Percentiles rank a stretch among this genome's conserved stretches.
Conservation (phyloP, 2,329 filamentous ascomycete species). For the Phialocephala subalpina region DNA sequence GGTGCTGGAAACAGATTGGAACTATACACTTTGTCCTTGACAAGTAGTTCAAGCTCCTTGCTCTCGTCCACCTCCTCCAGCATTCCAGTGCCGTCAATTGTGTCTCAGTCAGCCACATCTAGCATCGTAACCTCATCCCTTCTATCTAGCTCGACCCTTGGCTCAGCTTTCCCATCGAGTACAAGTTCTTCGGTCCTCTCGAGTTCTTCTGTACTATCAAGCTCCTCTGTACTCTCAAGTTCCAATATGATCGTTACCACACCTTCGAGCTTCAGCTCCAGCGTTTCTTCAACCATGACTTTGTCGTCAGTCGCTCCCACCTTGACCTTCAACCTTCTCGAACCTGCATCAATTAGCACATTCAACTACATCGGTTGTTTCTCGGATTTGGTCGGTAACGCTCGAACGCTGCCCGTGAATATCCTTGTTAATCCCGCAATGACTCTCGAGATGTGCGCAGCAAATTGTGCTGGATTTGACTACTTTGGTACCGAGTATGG, state of each 20-base stretch:
- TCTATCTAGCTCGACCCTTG: not conserved
- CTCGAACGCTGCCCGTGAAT: not conserved
- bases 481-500: slow-evolving; percentile 9
- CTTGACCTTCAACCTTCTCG: not conserved
- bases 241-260: not conserved
- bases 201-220: slow-evolving; percentile 3
- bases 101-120: not conserved
- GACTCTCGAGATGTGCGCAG: slow-evolving; percentile 8
- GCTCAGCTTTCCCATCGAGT: not conserved
- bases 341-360: not conserved
- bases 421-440: not conserved
- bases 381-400: not conserved
- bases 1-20: slow-evolving; percentile 33
- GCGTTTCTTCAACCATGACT: slow-evolving; percentile 1
- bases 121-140: not conserved
- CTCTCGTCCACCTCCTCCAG: not conserved
- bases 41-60: not conserved
- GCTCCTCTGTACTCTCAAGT: not conserved
- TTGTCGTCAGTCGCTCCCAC: not conserved
- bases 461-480: not conserved
- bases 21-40: not conserved
- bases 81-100: not conserved
- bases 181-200: not conserved
- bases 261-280: not conserved
- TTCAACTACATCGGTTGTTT: slow-evolving; percentile 1